Percentiles rank a stretch among this genome's conserved stretches.
Conservation (phyloP, 148 eudicot genomes). For the Chenopodium album region DNA sequence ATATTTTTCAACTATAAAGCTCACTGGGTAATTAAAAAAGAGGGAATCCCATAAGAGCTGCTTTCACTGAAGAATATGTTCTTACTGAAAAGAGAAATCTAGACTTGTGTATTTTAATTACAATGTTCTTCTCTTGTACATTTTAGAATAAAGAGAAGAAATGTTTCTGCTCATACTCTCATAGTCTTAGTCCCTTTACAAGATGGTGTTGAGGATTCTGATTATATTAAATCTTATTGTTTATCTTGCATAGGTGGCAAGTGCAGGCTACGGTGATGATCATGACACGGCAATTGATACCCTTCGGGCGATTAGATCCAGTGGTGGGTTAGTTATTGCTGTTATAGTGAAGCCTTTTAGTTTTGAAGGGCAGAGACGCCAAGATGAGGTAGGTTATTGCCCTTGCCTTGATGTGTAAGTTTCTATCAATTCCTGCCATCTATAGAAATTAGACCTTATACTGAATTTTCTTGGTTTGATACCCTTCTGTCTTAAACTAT, state of each 20-base stretch:
- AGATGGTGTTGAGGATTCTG: not conserved
- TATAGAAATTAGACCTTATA: not conserved
- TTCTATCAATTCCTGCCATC: not conserved
- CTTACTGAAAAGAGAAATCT: not conserved
- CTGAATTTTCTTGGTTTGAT: not conserved
- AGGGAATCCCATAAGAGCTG: not conserved
- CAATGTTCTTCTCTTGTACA: no score
- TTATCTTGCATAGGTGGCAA: slow-evolving; percentile 61
- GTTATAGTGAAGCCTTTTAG: slow-evolving; percentile 83
- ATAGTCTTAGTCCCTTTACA: not conserved
- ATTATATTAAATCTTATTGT: not conserved
- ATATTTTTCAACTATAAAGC: not conserved
- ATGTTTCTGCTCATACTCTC: not conserved
- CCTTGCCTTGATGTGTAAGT: not conserved
- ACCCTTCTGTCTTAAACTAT: not conserved
- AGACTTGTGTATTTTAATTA: no score
- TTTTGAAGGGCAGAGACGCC: slow-evolving; percentile 94
- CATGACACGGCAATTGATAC: slow-evolving; percentile 52
- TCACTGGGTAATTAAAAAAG: no score
- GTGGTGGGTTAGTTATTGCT: slow-evolving; percentile 56
- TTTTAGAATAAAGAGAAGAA: not conserved
- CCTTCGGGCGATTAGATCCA: slow-evolving; percentile 48
- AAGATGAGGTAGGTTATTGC: slow-evolving; percentile 59
- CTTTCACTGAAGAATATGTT: not conserved
- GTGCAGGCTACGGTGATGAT: slow-evolving; percentile 85